Percentiles rank a stretch among this genome's conserved stretches.
Evolutionary conservation across 2,329 filamentous ascomycete species (phyloP).

Genomic region (Ophiosphaerella herpotricha): DNA sequence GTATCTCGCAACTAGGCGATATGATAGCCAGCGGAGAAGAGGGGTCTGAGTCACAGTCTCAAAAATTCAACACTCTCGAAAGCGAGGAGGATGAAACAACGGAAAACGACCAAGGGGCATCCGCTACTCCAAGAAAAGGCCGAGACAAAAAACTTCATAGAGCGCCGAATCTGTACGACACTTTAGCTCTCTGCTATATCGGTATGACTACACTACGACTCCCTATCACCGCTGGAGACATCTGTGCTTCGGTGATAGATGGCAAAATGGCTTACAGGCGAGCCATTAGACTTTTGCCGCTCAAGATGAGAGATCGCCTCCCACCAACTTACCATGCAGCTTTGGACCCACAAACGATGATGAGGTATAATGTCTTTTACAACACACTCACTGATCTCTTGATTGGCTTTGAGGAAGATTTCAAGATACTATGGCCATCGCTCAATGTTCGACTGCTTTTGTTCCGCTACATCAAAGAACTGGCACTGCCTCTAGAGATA

Average conservation of each 20-base stretch:
- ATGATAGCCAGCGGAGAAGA: slow-evolving; percentile 44
- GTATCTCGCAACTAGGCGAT: slow-evolving; percentile 63
- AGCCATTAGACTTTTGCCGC: slow-evolving; percentile 63
- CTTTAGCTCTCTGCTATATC: slow-evolving; percentile 78
- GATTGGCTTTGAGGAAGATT: slow-evolving; percentile 67
- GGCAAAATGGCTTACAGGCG: slow-evolving; percentile 70
- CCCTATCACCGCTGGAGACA: slow-evolving; percentile 74
- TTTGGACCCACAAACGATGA: slow-evolving; percentile 59
- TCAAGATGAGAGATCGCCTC: slow-evolving; percentile 68
- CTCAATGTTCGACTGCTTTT: slow-evolving; percentile 72
- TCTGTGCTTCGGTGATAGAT: slow-evolving; percentile 68
- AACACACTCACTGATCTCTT: slow-evolving; percentile 64
- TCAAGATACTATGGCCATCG: slow-evolving; percentile 71
- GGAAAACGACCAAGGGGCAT: slow-evolving; percentile 30
- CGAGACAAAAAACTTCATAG: slow-evolving; percentile 56
- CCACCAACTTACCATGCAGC: slow-evolving; percentile 64
- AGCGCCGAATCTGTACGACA: slow-evolving; percentile 71
- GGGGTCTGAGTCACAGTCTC: slow-evolving; percentile 48
- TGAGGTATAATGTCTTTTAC: slow-evolving; percentile 65
- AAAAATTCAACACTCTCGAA: slow-evolving; percentile 63
- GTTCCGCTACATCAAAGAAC: slow-evolving; percentile 69
- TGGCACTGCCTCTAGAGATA: slow-evolving; percentile 75
- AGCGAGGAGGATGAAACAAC: slow-evolving; percentile 49
- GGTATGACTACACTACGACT: slow-evolving; percentile 75
- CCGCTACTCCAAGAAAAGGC: slow-evolving; percentile 32